Conservation (phyloP, 2,329 filamentous ascomycete genomes). For the Penicillium sumatraense region DNA sequence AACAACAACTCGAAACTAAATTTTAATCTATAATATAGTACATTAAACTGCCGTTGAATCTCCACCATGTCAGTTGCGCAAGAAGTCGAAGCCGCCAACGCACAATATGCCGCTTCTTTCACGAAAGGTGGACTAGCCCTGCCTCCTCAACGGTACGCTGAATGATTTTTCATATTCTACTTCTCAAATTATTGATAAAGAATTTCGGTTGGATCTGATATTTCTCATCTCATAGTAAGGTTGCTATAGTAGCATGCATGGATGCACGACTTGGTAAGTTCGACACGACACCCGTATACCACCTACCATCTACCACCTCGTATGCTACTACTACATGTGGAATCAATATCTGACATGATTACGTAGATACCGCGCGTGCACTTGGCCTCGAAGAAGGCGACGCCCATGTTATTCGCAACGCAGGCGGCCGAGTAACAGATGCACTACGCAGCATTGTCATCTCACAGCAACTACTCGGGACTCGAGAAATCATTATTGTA, state of each 20-base stretch:
- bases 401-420: constrained; percentile 79
- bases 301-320: too few species aligned
- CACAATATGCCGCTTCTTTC: constrained; percentile 62
- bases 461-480: constrained; percentile 78
- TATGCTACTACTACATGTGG: too few species aligned
- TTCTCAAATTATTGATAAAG: background rate
- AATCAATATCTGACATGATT: too few species aligned
- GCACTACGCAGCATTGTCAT: constrained; percentile 76
- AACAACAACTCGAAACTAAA: background rate
- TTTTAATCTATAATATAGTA: background rate
- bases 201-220: background rate
- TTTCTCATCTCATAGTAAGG: constrained; percentile 17
- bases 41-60: background rate
- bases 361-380: constrained; percentile 65
- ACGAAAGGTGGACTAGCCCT: constrained; percentile 69
- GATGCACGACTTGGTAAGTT: constrained; percentile 63
- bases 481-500: constrained; percentile 73
- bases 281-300: background rate
- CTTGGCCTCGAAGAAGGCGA: constrained; percentile 75
- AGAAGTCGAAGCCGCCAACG: constrained; percentile 63
- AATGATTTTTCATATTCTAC: background rate
- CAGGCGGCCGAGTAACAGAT: constrained; percentile 68
- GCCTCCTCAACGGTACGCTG: constrained; percentile 63
- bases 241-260: constrained; percentile 74
- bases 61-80: constrained; percentile 39